Base-by-base conservation (phyloP, 148 eudicot species). In the Camellia sinensis region DNA sequence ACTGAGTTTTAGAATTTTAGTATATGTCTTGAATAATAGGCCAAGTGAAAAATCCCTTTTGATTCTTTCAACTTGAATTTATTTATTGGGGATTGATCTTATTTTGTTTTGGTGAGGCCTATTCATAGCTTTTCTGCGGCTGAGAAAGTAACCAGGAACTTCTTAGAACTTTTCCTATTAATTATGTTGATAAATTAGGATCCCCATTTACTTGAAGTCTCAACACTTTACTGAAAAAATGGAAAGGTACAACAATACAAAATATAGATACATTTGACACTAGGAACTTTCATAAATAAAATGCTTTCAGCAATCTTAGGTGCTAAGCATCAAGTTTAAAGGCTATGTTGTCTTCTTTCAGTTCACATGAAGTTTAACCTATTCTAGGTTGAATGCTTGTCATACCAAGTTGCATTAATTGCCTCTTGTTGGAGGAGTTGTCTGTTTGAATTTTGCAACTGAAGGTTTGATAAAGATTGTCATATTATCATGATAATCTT, bases 1-100 rank as follows among this genome's bases (percentile, higher is more conserved):
- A 88, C 93, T 71, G 62, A 48, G 43, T 71, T 48, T 12, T n/a
- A 11, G 40, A 50, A 19, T 14, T 10, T 50, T 19, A 11, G 52
- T 68, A 8, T 6, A 44, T 69, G 13, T 57, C 37, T 69, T 45
- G 54, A 19, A 41, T 44, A 41, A 40, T 37, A 41, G 48, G 46
- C 3, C 5, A 67, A 40, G 71, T 50, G 48, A n/a, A 41, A 29
- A 40, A 6, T 46, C 37, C 37, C 37, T 29, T 37, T 67, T 67
- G 2, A 18, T 66, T 66, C 17, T 67, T 67, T 67, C 10, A 2
- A 67, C 71, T 17, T 67, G 45, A 67, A 15, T 29, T 57, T 18
- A 45, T 69, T 18, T 17, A 43, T 45, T 13, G 1, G 37, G 37
- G 53, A 53, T 11, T 44, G 18, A 69, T 69, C 59, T 10, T 12